Percentiles rank a stretch among this genome's conserved stretches.
These are phyloP conservation scores for Phytophthora europaea DNA, from an alignment of 352 stramenopile species.

Conservation along the genomic window DNA sequence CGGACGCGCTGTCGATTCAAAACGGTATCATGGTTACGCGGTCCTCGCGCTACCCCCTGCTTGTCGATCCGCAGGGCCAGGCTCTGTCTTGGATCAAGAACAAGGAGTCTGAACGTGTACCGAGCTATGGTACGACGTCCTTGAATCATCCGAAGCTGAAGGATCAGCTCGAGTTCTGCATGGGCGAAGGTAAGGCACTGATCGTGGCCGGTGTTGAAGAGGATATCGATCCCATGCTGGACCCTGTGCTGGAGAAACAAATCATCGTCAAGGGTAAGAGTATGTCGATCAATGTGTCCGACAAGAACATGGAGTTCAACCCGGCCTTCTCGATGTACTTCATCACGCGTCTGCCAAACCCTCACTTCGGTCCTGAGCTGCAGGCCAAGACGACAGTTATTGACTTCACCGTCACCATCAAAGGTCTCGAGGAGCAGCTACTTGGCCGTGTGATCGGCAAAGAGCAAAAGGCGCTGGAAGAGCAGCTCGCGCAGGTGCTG, in stretches of 20 bases:
- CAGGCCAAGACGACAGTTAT: slow-evolving; percentile 99
- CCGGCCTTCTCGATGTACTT: slow-evolving; percentile 99
- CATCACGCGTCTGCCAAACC: slow-evolving; percentile 98
- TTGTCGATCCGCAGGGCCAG: slow-evolving; percentile 98
- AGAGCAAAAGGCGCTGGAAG: slow-evolving; percentile 98
- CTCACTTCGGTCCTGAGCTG: slow-evolving; percentile 97
- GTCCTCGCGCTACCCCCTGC: slow-evolving; percentile 95
- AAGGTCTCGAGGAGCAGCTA: slow-evolving; percentile 97
- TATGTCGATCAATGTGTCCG: slow-evolving; percentile 98
- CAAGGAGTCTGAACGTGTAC: slow-evolving; percentile 94
- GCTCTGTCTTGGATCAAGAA: slow-evolving; percentile 98
- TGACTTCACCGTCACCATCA: slow-evolving; percentile 99
- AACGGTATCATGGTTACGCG: slow-evolving; percentile 99
- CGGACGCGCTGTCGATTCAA: slow-evolving; percentile 97
- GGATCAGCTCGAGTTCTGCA: slow-evolving; percentile 98
- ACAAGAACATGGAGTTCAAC: slow-evolving; percentile 99
- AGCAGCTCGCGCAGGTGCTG: slow-evolving; percentile 98
- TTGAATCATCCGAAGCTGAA: slow-evolving; percentile 98
- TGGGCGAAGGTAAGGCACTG: slow-evolving; percentile 96
- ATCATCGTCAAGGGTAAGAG: slow-evolving; percentile 97
- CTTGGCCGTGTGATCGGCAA: slow-evolving; percentile 98
- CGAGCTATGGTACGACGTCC: slow-evolving; percentile 95
- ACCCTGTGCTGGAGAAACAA: slow-evolving; percentile 98
- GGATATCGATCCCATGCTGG: slow-evolving; percentile 99
- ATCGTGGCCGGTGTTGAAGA: slow-evolving; percentile 97